Percentiles rank a stretch among this genome's conserved stretches.
These are phyloP conservation scores for Salmacisia buchloeana DNA, from an alignment of 1,284 basidiomycete species.

Conservation along the genomic window DNA sequence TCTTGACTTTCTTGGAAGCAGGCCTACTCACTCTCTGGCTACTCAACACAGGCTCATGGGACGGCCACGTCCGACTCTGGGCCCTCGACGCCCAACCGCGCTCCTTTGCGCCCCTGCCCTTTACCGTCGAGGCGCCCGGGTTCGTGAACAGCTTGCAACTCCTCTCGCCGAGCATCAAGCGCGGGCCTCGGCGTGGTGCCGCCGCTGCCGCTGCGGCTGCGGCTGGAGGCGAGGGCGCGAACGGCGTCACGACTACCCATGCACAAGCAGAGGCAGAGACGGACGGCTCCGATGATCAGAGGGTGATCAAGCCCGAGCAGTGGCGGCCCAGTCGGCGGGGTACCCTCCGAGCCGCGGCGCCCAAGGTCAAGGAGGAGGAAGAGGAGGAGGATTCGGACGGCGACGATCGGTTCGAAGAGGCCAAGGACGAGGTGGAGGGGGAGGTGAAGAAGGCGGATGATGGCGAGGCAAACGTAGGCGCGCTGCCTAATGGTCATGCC, in stretches of 20 bases:
- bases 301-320: too few relatives aligned
- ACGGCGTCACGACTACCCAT: too few relatives aligned
- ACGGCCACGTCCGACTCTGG: conserved; percentile 82
- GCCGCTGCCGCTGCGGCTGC: too few relatives aligned
- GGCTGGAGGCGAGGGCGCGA: neutral
- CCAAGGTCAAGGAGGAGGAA: too few relatives aligned
- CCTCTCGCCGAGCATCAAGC: conserved; percentile 51
- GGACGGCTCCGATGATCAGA: neutral
- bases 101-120: conserved; percentile 64
- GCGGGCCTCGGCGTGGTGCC: too few relatives aligned
- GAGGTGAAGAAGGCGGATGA: too few relatives aligned
- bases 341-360: too few relatives aligned
- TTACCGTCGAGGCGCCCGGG: conserved; percentile 64
- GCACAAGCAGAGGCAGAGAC: neutral
- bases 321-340: too few relatives aligned
- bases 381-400: neutral
- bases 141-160: conserved; percentile 87
- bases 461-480: too few relatives aligned
- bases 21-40: neutral
- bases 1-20: neutral
- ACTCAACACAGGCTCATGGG: conserved; percentile 71
- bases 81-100: conserved; percentile 70
- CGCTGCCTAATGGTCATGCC: too few relatives aligned
- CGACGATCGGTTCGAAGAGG: neutral
- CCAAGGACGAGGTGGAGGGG: neutral